Evolutionary conservation across 2,329 filamentous ascomycete genomes (phyloP).

Genomic region (Xylaria sp.): DNA sequence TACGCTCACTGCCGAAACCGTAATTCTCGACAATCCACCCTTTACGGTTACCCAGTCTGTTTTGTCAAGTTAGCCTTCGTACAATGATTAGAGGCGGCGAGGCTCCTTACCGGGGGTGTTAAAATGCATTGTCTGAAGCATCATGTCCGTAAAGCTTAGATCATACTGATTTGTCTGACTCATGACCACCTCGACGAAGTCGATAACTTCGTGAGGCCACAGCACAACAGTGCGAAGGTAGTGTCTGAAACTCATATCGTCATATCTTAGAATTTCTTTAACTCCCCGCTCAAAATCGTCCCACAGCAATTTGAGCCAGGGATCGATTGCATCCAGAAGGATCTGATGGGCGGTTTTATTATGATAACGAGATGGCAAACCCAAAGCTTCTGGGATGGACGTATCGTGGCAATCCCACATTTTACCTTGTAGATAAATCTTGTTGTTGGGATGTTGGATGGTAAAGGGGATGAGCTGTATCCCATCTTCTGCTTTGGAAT

Average conservation of each 20-base stretch:
- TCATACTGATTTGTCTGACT: slow-evolving; percentile 36
- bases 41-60: not conserved
- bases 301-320: slow-evolving; percentile 25
- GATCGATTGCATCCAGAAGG: slow-evolving; percentile 19
- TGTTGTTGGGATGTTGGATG: too few relatives aligned
- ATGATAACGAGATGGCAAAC: slow-evolving; percentile 21
- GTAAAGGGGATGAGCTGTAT: too few relatives aligned
- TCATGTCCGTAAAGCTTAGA: slow-evolving; percentile 33
- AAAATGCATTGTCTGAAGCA: slow-evolving; percentile 36
- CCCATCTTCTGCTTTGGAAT: too few relatives aligned
- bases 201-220: slow-evolving; percentile 36
- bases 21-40: slow-evolving; percentile 8
- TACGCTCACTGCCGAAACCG: too few relatives aligned
- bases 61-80: not conserved
- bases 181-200: slow-evolving; percentile 33
- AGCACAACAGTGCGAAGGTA: slow-evolving; percentile 18
- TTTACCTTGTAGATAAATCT: too few relatives aligned
- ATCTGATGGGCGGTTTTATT: slow-evolving; percentile 26
- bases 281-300: slow-evolving; percentile 33
- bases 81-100: too few relatives aligned
- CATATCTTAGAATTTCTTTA: slow-evolving; percentile 29
- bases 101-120: not conserved
- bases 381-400: not conserved
- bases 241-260: slow-evolving; percentile 30
- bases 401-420: not conserved